phyloP scores from a whole-genome alignment of 148 eudicot species.

The Vaccinium macrocarpon region DNA sequence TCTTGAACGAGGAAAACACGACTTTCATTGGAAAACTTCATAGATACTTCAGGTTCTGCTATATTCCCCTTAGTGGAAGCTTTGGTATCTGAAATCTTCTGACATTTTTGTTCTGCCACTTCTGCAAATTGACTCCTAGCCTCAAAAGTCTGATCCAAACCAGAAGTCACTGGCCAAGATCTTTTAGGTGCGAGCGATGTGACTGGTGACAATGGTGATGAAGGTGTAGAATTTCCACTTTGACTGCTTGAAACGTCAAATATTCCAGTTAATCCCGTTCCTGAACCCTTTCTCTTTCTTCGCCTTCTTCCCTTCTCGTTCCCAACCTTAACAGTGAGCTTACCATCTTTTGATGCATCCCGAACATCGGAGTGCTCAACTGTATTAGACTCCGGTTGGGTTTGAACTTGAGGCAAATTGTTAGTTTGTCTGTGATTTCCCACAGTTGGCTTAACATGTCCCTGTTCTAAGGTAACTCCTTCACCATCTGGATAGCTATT shows the following conservation, averaged over 20 bases:
- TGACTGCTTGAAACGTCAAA: constrained; percentile 84
- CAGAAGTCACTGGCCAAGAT: constrained; percentile 31
- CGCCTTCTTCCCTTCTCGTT: constrained; percentile 62
- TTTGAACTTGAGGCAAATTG: constrained; percentile 15
- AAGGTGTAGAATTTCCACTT: constrained; percentile 88
- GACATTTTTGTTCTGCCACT: constrained; percentile 13
- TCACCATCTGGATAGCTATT: constrained; percentile 21
- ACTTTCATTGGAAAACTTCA: constrained; percentile 21
- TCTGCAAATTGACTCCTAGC: constrained; percentile 23
- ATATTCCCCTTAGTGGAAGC: constrained; percentile 20
- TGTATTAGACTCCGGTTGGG: constrained; percentile 13
- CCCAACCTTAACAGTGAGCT: constrained; percentile 60
- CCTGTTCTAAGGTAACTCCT: constrained; percentile 18
- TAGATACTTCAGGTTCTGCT: constrained; percentile 21
- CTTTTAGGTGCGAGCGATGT: constrained; percentile 41
- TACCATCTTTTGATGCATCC: constrained; percentile 36
- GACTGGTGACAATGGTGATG: constrained; percentile 77
- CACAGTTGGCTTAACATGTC: constrained; percentile 14
- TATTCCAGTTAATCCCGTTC: constrained; percentile 40
- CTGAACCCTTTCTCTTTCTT: constrained; percentile 55
- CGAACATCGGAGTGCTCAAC: constrained; percentile 30
- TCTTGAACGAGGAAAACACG: constrained; percentile 19
- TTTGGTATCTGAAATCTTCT: constrained; percentile 24
- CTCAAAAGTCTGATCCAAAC: constrained; percentile 24
- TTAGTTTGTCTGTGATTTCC: constrained; percentile 18